Conservation (phyloP, 2,329 filamentous ascomycete genomes). For the Neonectria hederae region DNA sequence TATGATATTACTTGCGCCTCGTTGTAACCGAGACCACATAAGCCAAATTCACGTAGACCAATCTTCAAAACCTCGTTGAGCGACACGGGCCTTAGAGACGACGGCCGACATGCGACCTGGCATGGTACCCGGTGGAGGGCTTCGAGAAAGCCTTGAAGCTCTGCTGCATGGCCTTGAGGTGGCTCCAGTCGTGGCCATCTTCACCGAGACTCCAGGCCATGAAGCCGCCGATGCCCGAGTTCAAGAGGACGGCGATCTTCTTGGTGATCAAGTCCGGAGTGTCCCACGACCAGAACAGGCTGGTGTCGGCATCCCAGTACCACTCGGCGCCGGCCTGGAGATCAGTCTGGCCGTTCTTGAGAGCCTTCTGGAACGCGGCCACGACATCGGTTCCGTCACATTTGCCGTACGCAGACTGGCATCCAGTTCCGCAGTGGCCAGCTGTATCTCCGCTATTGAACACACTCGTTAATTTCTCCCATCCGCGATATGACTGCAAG, state of each 20-base stretch:
- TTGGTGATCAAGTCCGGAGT: constrained; percentile 56
- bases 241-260: constrained; percentile 59
- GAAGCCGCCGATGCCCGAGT: constrained; percentile 57
- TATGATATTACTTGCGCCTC: not conserved
- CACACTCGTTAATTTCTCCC: not conserved
- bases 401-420: constrained; percentile 31
- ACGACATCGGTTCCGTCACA: constrained; percentile 35
- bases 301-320: constrained; percentile 58
- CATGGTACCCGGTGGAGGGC: not conserved
- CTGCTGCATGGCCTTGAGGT: constrained; percentile 54
- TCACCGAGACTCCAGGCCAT: constrained; percentile 65
- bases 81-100: not conserved
- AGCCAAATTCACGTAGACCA: not conserved
- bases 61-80: not conserved
- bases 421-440: constrained; percentile 35
- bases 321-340: constrained; percentile 63
- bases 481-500: not conserved
- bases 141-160: constrained; percentile 18
- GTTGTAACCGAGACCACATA: not conserved
- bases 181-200: constrained; percentile 56
- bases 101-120: not conserved
- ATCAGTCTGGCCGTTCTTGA: constrained; percentile 53
- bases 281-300: constrained; percentile 66
- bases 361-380: constrained; percentile 52
- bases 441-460: constrained; percentile 29